Evolutionary conservation across 768 basidiomycete genomes (phyloP).

Genomic region (Lactarius quietus): DNA sequence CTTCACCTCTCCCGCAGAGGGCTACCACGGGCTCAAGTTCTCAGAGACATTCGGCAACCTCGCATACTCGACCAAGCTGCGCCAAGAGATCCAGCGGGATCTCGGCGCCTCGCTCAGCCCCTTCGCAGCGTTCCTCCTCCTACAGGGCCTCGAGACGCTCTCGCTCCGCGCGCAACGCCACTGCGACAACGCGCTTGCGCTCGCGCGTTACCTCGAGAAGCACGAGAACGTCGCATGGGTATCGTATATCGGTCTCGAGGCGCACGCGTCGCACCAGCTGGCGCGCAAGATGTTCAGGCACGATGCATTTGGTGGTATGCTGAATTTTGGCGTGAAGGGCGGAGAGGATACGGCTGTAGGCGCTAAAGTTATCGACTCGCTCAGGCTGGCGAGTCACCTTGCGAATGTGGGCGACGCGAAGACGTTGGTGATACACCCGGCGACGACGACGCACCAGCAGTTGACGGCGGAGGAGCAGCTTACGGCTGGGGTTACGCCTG

Average conservation of each 20-base stretch:
- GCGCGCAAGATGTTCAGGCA: constrained; percentile 55
- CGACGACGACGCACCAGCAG: constrained; percentile 74
- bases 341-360: constrained; percentile 40
- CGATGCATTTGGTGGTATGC: constrained; percentile 64
- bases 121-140: constrained; percentile 67
- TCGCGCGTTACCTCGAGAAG: constrained; percentile 59
- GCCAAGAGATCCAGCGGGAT: constrained; percentile 61
- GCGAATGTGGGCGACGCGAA: constrained; percentile 80
- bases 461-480: constrained; percentile 56
- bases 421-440: constrained; percentile 76
- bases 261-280: constrained; percentile 55
- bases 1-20: constrained; percentile 73
- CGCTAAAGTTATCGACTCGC: constrained; percentile 61
- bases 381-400: constrained; percentile 67
- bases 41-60: constrained; percentile 60
- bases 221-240: constrained; percentile 74
- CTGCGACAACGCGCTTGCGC: constrained; percentile 61
- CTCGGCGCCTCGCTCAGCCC: constrained; percentile 65
- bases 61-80: constrained; percentile 65
- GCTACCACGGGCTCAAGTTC: constrained; percentile 70
- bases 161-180: constrained; percentile 69
- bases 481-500: constrained; percentile 67
- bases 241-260: constrained; percentile 65
- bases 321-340: constrained; percentile 75
- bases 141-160: constrained; percentile 80